A percentile compares a stretch with the other conserved stretches of the same genome.
Evolutionary conservation across 352 stramenopile species (phyloP).

Genomic region (Phytophthora syringae): DNA sequence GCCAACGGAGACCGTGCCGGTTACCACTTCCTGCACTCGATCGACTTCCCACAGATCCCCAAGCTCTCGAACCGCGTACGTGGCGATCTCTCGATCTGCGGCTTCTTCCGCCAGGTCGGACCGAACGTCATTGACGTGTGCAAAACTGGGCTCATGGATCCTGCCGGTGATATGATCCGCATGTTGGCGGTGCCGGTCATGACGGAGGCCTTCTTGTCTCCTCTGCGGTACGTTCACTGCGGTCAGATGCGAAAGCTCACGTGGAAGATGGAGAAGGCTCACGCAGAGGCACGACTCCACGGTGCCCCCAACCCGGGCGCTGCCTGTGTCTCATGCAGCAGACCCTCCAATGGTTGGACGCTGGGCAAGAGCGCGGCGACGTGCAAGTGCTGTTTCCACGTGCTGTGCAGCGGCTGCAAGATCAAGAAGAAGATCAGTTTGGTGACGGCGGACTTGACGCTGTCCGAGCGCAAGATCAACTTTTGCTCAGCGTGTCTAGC

Average conservation of each 20-base stretch:
- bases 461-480: conserved; percentile 43
- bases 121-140: conserved; percentile 55
- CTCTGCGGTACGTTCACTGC: conserved; percentile 48
- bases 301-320: conserved; percentile 31
- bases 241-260: conserved; percentile 73
- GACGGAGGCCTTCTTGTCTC: conserved; percentile 47
- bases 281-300: conserved; percentile 33
- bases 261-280: conserved; percentile 58
- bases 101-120: conserved; percentile 55
- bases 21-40: conserved; percentile 71
- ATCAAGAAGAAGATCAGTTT: conserved; percentile 51
- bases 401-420: conserved; percentile 39
- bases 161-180: conserved; percentile 46
- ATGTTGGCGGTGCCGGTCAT: conserved; percentile 45
- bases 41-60: conserved; percentile 54
- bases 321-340: conserved; percentile 31
- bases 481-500: conserved; percentile 42
- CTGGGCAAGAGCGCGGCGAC: conserved; percentile 37
- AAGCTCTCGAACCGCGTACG: conserved; percentile 45
- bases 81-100: conserved; percentile 56
- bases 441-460: conserved; percentile 41
- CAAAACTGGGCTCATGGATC: conserved; percentile 44
- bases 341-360: conserved; percentile 30
- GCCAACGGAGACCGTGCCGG: conserved; percentile 58
- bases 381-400: conserved; percentile 45